Evolutionary conservation across 441 rosid species (phyloP).

Genomic region (Populus hybrid): DNA sequence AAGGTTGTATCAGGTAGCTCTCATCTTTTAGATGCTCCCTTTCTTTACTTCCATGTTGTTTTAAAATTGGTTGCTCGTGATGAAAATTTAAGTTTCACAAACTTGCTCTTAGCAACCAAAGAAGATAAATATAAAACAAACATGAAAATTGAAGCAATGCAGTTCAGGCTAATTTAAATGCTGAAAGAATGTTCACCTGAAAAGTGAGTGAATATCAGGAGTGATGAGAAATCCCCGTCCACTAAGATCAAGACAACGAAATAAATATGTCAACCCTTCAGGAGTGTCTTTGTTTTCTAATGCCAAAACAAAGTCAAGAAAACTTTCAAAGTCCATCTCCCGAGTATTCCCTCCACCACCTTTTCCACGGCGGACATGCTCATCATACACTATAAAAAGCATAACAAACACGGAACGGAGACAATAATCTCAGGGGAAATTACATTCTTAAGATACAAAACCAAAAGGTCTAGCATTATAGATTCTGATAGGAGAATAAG

Average conservation of each 20-base stretch:
- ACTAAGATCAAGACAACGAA: slow-evolving; percentile 87
- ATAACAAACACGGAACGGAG: slow-evolving; percentile 14
- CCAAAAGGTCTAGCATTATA: background rate
- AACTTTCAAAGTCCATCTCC: slow-evolving; percentile 98
- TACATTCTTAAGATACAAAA: background rate
- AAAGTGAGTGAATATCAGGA: slow-evolving; percentile 96
- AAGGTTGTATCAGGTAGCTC: slow-evolving; percentile 94
- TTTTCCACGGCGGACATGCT: slow-evolving; percentile 87
- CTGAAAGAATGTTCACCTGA: slow-evolving; percentile 51
- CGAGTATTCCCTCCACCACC: slow-evolving; percentile 60
- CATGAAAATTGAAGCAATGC: background rate
- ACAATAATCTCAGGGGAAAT: background rate
- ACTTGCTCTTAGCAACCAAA: background rate
- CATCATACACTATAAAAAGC: slow-evolving; percentile 67
- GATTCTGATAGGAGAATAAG: background rate
- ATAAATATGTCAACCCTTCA: slow-evolving; percentile 90
- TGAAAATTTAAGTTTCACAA: background rate
- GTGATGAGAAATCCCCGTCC: slow-evolving; percentile 90
- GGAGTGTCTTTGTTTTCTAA: slow-evolving; percentile 95
- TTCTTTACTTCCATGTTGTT: slow-evolving; percentile 79
- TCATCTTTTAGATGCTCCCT: slow-evolving; percentile 73
- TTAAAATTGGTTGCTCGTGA: background rate
- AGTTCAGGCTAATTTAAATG: background rate
- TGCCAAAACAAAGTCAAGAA: slow-evolving; percentile 91
- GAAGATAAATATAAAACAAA: background rate